phyloP scores from a whole-genome alignment of 257 asterid genomes.

The Solanum sitiens region DNA sequence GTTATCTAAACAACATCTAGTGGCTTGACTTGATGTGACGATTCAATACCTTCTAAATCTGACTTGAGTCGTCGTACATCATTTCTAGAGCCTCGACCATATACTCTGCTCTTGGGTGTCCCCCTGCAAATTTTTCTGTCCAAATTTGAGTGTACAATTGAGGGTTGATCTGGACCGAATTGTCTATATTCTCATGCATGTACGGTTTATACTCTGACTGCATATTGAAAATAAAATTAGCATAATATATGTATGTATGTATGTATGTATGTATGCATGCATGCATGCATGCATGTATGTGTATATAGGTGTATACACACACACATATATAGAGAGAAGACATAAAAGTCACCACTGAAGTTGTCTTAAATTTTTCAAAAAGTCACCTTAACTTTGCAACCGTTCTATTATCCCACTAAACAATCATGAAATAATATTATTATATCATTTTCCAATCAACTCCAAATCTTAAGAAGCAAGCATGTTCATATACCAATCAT shows the following conservation, averaged over 20 bases:
- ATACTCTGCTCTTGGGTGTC: not conserved
- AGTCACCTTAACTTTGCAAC: no score
- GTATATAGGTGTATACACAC: no score
- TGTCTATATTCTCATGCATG: not conserved
- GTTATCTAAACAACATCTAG: not conserved
- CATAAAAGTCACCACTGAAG: not conserved
- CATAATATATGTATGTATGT: no score
- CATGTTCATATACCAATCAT: not conserved
- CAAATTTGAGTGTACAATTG: not conserved
- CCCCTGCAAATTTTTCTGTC: not conserved
- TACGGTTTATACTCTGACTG: no score
- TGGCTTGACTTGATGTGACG: not conserved
- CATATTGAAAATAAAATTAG: no score
- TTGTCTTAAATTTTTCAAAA: no score
- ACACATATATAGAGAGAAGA: not conserved
- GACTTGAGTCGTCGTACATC: not conserved
- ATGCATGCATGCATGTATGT: no score
- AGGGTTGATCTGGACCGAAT: not conserved
- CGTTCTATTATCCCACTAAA: no score
- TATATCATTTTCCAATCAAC: not conserved
- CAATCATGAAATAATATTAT: no score
- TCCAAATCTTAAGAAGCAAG: not conserved
- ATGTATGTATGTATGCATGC: no score
- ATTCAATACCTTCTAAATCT: not conserved
- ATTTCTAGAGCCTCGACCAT: not conserved